These are phyloP conservation scores for Chrysosporium queenslandicum DNA, from an alignment of 2,329 filamentous ascomycete genomes.

Conservation along the genomic window DNA sequence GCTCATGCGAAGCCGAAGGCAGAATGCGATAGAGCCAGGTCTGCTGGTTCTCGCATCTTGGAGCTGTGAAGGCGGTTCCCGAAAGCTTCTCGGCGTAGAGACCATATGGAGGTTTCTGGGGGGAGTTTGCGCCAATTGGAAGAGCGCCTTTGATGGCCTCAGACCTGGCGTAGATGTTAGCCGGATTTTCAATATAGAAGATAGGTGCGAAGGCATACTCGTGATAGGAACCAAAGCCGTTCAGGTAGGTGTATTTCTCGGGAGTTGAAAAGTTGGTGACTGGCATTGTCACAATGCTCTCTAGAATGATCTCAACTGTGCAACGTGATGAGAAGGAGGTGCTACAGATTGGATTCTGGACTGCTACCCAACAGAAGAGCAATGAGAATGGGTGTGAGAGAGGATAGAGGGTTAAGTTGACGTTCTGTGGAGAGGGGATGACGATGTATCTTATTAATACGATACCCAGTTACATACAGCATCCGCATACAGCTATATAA, in stretches of 20 bases:
- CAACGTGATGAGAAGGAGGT: background rate
- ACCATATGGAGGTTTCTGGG: conserved; percentile 66
- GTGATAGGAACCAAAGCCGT: conserved; percentile 66
- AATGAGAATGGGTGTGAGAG: background rate
- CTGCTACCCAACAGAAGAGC: background rate
- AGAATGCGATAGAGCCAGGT: conserved; percentile 63
- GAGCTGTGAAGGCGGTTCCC: conserved; percentile 61
- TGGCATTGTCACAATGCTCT: conserved; percentile 43
- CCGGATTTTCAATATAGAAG: background rate
- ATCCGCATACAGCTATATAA: background rate
- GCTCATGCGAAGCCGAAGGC: conserved; percentile 52
- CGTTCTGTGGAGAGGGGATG: too few relatives aligned
- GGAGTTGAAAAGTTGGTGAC: conserved; percentile 52
- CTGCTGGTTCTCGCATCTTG: conserved; percentile 58
- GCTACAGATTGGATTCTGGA: background rate
- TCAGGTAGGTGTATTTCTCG: conserved; percentile 66
- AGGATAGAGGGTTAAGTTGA: background rate
- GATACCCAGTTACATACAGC: background rate
- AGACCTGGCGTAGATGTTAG: conserved; percentile 43
- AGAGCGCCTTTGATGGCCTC: conserved; percentile 67
- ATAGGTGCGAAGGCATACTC: conserved; percentile 46
- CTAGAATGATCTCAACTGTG: background rate
- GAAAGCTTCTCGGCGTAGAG: conserved; percentile 75
- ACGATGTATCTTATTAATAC: conserved; percentile 5
- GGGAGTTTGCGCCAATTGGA: conserved; percentile 67